Evolutionary conservation across 1,284 basidiomycete species (phyloP).

Genomic region (Naganishia cerealis): DNA sequence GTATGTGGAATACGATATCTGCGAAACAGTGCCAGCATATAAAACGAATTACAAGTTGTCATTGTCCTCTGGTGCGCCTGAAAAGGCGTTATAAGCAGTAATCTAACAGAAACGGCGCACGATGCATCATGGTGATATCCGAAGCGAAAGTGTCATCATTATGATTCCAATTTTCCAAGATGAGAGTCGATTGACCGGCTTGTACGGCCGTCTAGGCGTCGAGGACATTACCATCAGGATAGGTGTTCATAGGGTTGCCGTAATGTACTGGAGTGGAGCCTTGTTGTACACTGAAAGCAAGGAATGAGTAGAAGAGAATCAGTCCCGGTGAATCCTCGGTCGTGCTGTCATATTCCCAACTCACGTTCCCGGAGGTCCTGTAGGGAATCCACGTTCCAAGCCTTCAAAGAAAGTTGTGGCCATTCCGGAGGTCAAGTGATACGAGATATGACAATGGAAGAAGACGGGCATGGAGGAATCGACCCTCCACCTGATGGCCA

Average conservation of each 20-base stretch:
- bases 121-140: neutral
- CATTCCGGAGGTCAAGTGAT: conserved; percentile 29
- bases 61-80: neutral
- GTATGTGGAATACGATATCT: neutral
- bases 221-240: conserved; percentile 9
- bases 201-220: neutral
- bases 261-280: conserved; percentile 16
- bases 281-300: conserved; percentile 9
- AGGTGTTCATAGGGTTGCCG: conserved; percentile 14
- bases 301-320: neutral
- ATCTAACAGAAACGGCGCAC: neutral
- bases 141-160: neutral
- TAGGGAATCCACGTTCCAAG: conserved; percentile 14
- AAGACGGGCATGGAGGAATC: conserved; percentile 17
- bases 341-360: neutral
- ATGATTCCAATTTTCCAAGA: neutral
- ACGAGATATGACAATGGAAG: conserved; percentile 29
- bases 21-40: neutral
- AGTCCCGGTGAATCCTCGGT: neutral
- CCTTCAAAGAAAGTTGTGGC: conserved; percentile 28
- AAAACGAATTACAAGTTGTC: neutral
- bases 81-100: neutral
- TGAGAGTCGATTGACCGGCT: neutral
- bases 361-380: conserved; percentile 21
- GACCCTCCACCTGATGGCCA: conserved; percentile 26